Base-by-base conservation (phyloP, 768 basidiomycete species). In the Suillus decipiens region DNA sequence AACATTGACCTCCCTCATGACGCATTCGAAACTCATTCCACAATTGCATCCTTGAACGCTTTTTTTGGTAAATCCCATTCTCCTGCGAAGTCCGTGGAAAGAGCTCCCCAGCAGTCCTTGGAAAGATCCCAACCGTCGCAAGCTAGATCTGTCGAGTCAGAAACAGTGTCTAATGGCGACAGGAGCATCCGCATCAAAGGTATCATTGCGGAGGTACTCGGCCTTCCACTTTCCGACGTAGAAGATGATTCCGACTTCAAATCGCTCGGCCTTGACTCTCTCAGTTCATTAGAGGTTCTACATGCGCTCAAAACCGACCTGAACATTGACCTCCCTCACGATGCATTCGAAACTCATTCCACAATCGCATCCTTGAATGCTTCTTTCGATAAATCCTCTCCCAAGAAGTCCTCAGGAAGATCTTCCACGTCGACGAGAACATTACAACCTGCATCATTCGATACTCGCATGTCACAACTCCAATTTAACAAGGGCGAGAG, bases 221-320 rank as follows among this genome's bases (percentile, higher is more conserved):
- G 76, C 17, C 60, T 73, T 0, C 22, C 55, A 1, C 56, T 69
- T 14, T 12, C 57, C 0, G 69, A 73, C 15, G 75, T 89, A 36
- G 62, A 70, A 1, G 84, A 84, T 33, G 80, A 82, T 19, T 68
- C 73, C 0, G 80, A 84, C 24, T 75, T 90, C 10, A 78, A 77
- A 19, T 70, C 75, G 0, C 76, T 89, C 12, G 88, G 89, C 4
- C 72, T 90, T 28, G 88, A 90, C 68, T 90, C 88, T 0, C 72
- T 91, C 60, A 81, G 83, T 28, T 83, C 85, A 1, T 86, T 90
- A 61, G 89, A 91, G 67, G 81, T 81, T 39, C 76, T 83, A 10
- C 80, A 86, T 48, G 76, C 76, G 1, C 67, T 89, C 43, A 76
- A 77, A 63, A 72, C 73, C 9, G 77, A 79, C 57, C 78, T 81